Conservation (phyloP, 73 alveolate genomes). For the Paramecium pentaurelia region DNA sequence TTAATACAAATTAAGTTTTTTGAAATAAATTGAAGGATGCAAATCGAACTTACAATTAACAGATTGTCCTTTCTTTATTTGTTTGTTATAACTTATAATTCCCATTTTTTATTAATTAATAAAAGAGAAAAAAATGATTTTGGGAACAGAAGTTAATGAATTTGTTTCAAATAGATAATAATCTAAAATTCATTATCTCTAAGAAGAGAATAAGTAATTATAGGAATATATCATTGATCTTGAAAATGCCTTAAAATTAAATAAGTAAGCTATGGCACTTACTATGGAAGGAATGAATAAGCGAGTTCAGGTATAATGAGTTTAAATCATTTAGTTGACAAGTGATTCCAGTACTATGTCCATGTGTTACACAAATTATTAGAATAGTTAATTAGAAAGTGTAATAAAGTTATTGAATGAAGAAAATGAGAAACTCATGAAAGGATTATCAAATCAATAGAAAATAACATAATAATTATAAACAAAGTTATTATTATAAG, state of each 20-base stretch:
- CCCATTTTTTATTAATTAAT: neutral
- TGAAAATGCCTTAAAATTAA: conserved; percentile 44
- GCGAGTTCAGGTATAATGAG: neutral
- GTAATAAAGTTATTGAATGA: neutral
- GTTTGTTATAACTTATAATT: neutral
- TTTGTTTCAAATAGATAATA: conserved; percentile 27
- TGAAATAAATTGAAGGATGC: neutral
- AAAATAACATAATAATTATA: neutral
- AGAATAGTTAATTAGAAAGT: neutral
- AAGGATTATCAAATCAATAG: neutral
- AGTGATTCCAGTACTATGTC: neutral
- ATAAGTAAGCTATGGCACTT: conserved; percentile 45
- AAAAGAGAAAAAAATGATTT: neutral
- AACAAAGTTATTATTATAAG: conserved; percentile 20
- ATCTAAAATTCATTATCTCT: conserved; percentile 44
- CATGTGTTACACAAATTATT: neutral
- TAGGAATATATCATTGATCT: conserved; percentile 48
- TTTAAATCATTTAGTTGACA: neutral
- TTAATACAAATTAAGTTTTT: neutral
- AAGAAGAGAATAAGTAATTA: conserved; percentile 11
- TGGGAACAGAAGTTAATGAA: conserved; percentile 52
- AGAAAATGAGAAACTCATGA: neutral
- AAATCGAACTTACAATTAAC: neutral
- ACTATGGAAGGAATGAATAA: neutral
- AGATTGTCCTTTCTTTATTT: neutral